These are phyloP conservation scores for Rosa lucieae DNA, from an alignment of 306 rosid species.

Conservation along the genomic window DNA sequence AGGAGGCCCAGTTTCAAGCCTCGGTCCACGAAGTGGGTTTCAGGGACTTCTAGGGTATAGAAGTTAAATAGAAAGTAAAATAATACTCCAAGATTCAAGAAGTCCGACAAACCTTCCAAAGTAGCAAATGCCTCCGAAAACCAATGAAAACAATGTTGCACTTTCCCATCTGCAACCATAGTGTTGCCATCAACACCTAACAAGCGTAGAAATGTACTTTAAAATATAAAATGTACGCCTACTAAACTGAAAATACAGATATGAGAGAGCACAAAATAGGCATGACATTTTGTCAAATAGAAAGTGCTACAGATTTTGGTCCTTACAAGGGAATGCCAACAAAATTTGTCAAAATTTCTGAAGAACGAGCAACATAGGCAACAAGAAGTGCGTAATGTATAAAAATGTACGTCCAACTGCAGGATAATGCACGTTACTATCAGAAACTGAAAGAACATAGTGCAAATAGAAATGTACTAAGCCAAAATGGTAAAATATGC, in stretches of 20 bases:
- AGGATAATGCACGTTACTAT: conserved; percentile 30
- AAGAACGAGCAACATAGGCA: conserved; percentile 74
- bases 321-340: conserved; percentile 65
- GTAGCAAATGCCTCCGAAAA: conserved; percentile 73
- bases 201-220: conserved; percentile 23
- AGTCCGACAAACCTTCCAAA: conserved; percentile 62
- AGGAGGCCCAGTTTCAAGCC: neutral
- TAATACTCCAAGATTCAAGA: conserved; percentile 6
- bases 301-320: conserved; percentile 20
- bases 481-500: neutral
- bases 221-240: conserved; percentile 18
- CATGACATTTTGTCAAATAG: neutral
- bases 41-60: neutral
- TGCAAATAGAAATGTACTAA: conserved; percentile 10
- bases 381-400: conserved; percentile 81
- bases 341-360: conserved; percentile 68
- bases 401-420: conserved; percentile 89
- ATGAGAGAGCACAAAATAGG: conserved; percentile 9
- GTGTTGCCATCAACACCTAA: conserved; percentile 49
- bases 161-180: conserved; percentile 81
- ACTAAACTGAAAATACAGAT: conserved; percentile 7
- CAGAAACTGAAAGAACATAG: conserved; percentile 12
- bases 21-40: neutral
- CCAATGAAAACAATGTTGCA: conserved; percentile 69
- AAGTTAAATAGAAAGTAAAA: neutral